phyloP scores from a whole-genome alignment of 768 basidiomycete genomes.

The Boletellus sp. region DNA sequence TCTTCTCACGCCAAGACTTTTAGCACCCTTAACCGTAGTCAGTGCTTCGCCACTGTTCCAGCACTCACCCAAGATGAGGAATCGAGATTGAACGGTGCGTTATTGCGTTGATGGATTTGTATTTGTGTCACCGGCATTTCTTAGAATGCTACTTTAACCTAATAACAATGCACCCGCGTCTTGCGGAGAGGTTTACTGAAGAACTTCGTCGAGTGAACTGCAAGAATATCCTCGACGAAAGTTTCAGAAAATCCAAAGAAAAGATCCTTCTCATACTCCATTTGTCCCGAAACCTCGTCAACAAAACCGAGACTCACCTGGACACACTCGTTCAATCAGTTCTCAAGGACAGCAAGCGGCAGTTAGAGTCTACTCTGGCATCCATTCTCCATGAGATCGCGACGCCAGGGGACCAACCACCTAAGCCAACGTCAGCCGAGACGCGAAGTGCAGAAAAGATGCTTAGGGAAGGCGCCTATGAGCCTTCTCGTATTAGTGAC shows the following conservation, averaged over 20 bases:
- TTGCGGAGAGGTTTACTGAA: slow-evolving; percentile 18
- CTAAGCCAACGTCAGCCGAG: slow-evolving; percentile 13
- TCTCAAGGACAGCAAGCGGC: slow-evolving; percentile 10
- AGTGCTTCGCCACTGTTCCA: slow-evolving; percentile 12
- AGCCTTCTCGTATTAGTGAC: slow-evolving; percentile 19
- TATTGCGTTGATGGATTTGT: neutral
- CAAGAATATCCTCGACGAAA: slow-evolving; percentile 15
- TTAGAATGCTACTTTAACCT: slow-evolving; percentile 19
- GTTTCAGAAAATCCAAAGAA: slow-evolving; percentile 23
- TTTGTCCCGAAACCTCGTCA: slow-evolving; percentile 13
- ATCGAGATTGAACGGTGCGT: slow-evolving; percentile 11
- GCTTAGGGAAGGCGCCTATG: slow-evolving; percentile 20
- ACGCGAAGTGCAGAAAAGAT: slow-evolving; percentile 13
- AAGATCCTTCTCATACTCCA: slow-evolving; percentile 19
- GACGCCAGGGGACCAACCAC: neutral
- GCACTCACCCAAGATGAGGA: slow-evolving; percentile 15
- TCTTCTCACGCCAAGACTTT: neutral
- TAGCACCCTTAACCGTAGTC: slow-evolving; percentile 20
- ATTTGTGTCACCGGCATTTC: neutral
- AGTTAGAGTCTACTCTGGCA: slow-evolving; percentile 12
- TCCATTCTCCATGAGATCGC: slow-evolving; percentile 15
- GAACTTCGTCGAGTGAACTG: slow-evolving; percentile 15
- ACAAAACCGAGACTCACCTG: slow-evolving; percentile 12
- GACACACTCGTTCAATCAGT: slow-evolving; percentile 12
- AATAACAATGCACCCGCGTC: slow-evolving; percentile 13